phyloP scores from a whole-genome alignment of 2,329 filamentous ascomycete species.

The Dactylonectria estremocensis region DNA sequence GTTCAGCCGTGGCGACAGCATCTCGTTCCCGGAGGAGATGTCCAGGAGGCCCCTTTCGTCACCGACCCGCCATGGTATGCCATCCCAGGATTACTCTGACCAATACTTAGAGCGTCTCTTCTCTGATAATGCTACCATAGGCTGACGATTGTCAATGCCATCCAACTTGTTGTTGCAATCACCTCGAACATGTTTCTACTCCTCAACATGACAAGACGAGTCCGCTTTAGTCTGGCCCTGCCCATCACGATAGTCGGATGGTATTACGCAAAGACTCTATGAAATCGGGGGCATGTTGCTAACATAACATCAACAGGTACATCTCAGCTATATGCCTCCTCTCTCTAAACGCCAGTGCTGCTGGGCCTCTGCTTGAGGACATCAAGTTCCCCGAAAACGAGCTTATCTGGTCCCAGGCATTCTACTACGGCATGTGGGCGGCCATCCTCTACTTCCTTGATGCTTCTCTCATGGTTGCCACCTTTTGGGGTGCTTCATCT shows the following conservation, averaged over 20 bases:
- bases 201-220: too few relatives aligned
- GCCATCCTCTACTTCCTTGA: too few relatives aligned
- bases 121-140: constrained; percentile 52
- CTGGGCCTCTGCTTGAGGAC: constrained; percentile 64
- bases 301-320: constrained; percentile 56
- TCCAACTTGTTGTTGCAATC: constrained; percentile 82
- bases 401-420: constrained; percentile 84
- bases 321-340: constrained; percentile 77
- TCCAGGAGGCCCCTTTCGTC: constrained; percentile 68
- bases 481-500: constrained; percentile 82
- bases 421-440: constrained; percentile 89
- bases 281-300: too few relatives aligned
- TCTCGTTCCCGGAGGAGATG: constrained; percentile 61
- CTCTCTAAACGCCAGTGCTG: constrained; percentile 75
- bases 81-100: neutral
- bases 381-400: constrained; percentile 58
- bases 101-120: neutral
- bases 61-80: constrained; percentile 79
- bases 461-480: constrained; percentile 82
- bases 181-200: constrained; percentile 85
- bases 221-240: constrained; percentile 88
- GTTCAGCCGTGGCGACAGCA: constrained; percentile 83
- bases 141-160: constrained; percentile 82
- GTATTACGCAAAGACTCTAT: constrained; percentile 58
- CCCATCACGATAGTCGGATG: constrained; percentile 88